Evolutionary conservation across 2,329 filamentous ascomycete genomes (phyloP), one percentile per base, ranked within the genome.

Genomic region (Arthrobotrys iridis): DNA sequence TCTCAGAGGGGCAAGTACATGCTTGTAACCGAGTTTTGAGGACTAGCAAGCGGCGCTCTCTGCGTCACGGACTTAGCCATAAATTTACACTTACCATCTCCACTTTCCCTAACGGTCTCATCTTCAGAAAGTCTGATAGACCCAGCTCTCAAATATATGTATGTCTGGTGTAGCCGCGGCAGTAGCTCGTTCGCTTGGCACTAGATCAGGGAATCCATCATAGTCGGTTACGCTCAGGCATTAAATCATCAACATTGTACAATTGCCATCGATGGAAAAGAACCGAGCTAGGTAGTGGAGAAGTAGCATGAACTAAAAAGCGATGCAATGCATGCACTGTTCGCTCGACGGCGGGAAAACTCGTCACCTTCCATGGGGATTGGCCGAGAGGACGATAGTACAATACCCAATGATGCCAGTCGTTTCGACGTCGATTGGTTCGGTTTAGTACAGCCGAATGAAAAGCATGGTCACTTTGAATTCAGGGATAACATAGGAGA

Each of bases 11-110:
- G 68, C 18, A 73, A 52, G 68, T 66, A 45, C 60, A 73, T 11
- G 60, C 68, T 59, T 26, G 50, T 66, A 73, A 65, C 60, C 52
- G 66, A 65, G 60, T 52, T 60, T 73, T 28, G 60, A 59, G 65
- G 55, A 70, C 65, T 50, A 60, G 65, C 55, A 70, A 70, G 43
- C 65, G 65, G 65, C 55, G 55, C 65, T 68, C 55, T 60, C 43
- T 70, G 65, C 65, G 55, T 70, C 33, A 70, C 65, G 65, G 65
- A 70, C 45, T 70, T 60, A 68, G 40, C 55, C 43, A 68, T 50
- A 68, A 68, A 35, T 28, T 68, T 46, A 45, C 45, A 46, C 50
- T n/a, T 33, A 58, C 50, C 52, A 68, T 24, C 65, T 62, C 65
- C 65, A 70, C 65, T 70, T 68, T 68, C 41, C 65, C 22, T 20